A percentile compares a stretch with the other conserved stretches of the same genome.
Evolutionary conservation across 2,329 filamentous ascomycete genomes (phyloP).

Genomic region (Arthrobotrys sinensis): DNA sequence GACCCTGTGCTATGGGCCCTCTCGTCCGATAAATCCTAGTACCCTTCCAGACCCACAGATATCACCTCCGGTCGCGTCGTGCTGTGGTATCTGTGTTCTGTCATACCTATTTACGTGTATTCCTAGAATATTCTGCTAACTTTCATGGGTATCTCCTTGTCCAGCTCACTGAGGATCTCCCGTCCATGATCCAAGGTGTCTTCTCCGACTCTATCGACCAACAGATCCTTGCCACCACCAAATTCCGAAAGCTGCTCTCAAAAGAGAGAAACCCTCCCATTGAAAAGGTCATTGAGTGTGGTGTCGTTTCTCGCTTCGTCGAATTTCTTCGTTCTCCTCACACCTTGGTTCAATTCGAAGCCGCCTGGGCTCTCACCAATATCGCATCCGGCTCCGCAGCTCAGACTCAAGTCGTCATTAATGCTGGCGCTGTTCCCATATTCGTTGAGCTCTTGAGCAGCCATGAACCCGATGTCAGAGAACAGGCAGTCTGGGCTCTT

Average conservation of each 20-base stretch:
- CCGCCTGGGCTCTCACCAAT: constrained; percentile 98
- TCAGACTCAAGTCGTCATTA: constrained; percentile 98
- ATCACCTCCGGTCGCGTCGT: neutral
- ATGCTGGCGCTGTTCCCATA: constrained; percentile 97
- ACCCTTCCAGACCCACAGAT: constrained; percentile 33
- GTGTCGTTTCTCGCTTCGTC: constrained; percentile 96
- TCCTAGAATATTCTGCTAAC: neutral
- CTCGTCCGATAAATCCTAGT: constrained; percentile 28
- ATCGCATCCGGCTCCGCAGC: constrained; percentile 97
- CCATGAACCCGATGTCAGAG: constrained; percentile 96
- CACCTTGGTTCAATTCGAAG: constrained; percentile 98
- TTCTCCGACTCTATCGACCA: constrained; percentile 99
- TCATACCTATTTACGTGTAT: constrained; percentile 1
- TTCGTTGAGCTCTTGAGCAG: constrained; percentile 96
- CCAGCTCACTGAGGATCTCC: constrained; percentile 96
- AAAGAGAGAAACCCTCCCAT: constrained; percentile 99
- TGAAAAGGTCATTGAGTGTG: constrained; percentile 99
- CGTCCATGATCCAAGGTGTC: constrained; percentile 96
- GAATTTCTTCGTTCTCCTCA: constrained; percentile 98
- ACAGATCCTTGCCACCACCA: constrained; percentile 97
- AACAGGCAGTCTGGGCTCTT: constrained; percentile 98
- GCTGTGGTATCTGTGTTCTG: neutral
- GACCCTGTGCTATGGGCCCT: constrained; percentile 25
- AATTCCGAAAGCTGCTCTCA: constrained; percentile 96
- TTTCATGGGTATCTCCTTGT: constrained; percentile 53